A percentile compares a stretch with the other conserved stretches of the same genome.
Conservation (phyloP, 2,329 filamentous ascomycete species). For the Colletotrichum agaves region DNA sequence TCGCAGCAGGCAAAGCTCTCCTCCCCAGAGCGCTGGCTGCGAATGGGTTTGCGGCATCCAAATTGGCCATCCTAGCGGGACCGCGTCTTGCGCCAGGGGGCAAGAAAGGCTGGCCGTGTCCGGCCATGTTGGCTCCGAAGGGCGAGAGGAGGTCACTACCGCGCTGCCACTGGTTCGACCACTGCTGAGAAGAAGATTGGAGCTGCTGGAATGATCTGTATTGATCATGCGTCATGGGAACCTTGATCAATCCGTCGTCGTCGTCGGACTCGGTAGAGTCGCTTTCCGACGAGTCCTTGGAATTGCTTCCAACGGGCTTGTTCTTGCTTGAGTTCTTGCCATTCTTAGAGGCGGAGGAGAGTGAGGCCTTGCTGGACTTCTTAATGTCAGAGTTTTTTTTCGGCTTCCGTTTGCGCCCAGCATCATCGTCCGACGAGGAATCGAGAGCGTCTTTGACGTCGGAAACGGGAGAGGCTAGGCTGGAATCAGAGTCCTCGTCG, state of each 20-base stretch:
- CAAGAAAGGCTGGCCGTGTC: background rate
- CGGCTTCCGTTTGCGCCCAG: constrained; percentile 3
- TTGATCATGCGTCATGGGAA: constrained; percentile 10
- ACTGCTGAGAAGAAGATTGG: constrained; percentile 16
- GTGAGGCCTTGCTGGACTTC: constrained; percentile 7
- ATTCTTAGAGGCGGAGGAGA: background rate
- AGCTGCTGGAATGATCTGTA: background rate
- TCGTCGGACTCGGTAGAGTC: background rate
- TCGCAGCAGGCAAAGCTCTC: background rate
- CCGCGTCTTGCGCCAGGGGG: constrained; percentile 1
- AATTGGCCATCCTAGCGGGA: background rate
- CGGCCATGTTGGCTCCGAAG: background rate
- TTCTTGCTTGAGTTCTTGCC: constrained; percentile 15
- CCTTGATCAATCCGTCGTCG: constrained; percentile 5
- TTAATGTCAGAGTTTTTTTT: background rate
- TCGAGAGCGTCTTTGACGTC: background rate
- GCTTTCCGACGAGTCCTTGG: background rate
- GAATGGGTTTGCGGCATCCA: background rate
- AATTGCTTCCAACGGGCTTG: background rate
- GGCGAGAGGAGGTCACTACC: background rate
- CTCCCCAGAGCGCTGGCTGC: background rate
- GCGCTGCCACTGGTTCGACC: background rate
- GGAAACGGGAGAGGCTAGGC: background rate
- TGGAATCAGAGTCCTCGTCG: background rate
- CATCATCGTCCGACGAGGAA: background rate